These are phyloP conservation scores for Trichoderma citrinoviride DNA, from an alignment of 2,329 filamentous ascomycete genomes.

Conservation along the genomic window DNA sequence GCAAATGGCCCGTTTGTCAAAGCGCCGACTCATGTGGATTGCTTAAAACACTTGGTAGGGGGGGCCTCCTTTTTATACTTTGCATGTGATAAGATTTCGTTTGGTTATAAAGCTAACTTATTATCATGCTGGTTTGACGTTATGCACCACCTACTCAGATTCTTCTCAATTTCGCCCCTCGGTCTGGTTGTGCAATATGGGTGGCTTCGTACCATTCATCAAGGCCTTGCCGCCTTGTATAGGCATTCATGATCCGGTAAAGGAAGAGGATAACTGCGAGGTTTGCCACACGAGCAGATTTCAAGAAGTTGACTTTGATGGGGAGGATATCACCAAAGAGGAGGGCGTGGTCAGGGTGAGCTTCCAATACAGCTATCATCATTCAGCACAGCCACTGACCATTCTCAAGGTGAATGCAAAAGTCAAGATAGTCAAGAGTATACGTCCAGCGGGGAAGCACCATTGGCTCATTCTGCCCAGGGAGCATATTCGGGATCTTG, in stretches of 20 bases:
- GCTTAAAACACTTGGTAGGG: too few species aligned
- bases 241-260: too few species aligned
- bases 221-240: too few species aligned
- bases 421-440: neutral
- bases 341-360: neutral
- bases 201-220: too few species aligned
- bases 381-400: neutral
- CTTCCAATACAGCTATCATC: neutral
- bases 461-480: slow-evolving; percentile 14
- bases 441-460: neutral
- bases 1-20: neutral
- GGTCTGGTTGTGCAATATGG: too few species aligned
- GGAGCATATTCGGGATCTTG: neutral
- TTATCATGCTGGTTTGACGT: neutral
- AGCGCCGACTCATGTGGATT: neutral
- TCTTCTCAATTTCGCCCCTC: too few species aligned
- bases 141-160: too few species aligned
- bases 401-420: neutral
- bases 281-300: too few species aligned
- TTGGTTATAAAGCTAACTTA: neutral
- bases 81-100: too few species aligned
- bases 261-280: too few species aligned
- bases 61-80: neutral
- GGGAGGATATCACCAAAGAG: too few species aligned
- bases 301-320: too few species aligned